Base-by-base conservation (phyloP, 192 early-diverging fungal genomes). In the Mortierella antarctica region DNA sequence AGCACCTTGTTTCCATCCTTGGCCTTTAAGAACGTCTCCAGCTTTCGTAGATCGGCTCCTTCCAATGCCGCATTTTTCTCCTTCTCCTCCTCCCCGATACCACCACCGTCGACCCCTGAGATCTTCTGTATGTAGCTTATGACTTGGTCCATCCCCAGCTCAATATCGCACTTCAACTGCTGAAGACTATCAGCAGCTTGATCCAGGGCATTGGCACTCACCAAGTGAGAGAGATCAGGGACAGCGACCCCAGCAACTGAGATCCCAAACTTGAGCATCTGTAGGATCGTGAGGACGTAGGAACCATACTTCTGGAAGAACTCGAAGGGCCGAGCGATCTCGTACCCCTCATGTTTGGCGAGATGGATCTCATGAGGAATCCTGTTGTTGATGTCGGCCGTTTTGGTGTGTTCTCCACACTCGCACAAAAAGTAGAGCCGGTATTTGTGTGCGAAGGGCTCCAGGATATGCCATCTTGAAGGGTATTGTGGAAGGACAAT, bases 221-320 rank as follows among this genome's bases (percentile, higher is more conserved):
- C n/a, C n/a, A n/a, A n/a, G n/a, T n/a, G n/a, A n/a, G n/a, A n/a
- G n/a, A n/a, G n/a, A n/a, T n/a, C n/a, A n/a, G 69, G 69, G 5
- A 71, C 51, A 18, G 62, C 41, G 12, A 45, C 40, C 14, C 59
- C 49, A 2, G 59, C 60, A 5, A 48, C 41, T 10, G 60, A 2
- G 14, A 71, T 18, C 4, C 69, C 69, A 23, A 31, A 47, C 60
- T 56, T 62, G 62, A 72, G 2, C 70, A 63, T 64, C 11, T 64
- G 46, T 55, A 72, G 23, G 39, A 72, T 40, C 41, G 61, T 57
- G 55, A 72, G 39, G 21, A 72, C 31, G 50, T 65, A 58, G 8
- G 61, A 31, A 10, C 70, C 70, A 44, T 72, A 72, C 42, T 72
- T 64, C 18, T 64, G 39, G 14, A 72, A 65, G 51, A 72, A 72